Base-by-base conservation (phyloP, 805 yeast genomes). In the Suhomyces pyralidae region DNA sequence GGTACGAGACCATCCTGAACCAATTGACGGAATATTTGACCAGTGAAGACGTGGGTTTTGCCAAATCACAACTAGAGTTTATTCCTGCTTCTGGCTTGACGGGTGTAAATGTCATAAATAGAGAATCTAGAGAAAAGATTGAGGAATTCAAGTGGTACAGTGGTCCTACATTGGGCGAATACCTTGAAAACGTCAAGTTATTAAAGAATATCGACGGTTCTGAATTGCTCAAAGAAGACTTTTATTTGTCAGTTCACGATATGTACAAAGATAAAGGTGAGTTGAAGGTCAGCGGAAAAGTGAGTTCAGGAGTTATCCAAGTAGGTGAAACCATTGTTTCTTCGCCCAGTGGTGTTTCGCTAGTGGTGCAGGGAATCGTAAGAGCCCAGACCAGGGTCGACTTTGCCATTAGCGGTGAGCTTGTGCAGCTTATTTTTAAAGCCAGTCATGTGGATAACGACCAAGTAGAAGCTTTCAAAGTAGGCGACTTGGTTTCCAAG, bases 71-170 rank as follows among this genome's bases (percentile, higher is more conserved):
- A 46, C 60, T 86, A 2, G 61, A 67, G 2, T 86, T 81, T 56
- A 73, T 88, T 2, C 94, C 96, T 2, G 79, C 85, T 25, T 82
- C 89, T 8, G 96, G 93, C 0, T 74, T 83, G 46, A 65, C 77
- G 3, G 96, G 96, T 8, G 81, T 76, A 48, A 86, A 87, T 60
- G 85, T 88, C 10, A 81, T 81, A 14, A 79, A 77, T 25, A 65
- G 68, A 40, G 74, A 78, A 5, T 22, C 48, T 2, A 45, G 26
- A 10, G 49, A 56, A 2, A 50, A 62, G 2, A 48, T 60, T 19
- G 34, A 68, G 55, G 76, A 70, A 56, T 65, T 67, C 54, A 32
- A 71, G 20, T 80, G 88, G 88, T 75, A 80, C 69, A 65, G 55
- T 24, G 79, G 79, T 0, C 74, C 74, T 7, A 75, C 79, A 0